These are phyloP conservation scores for Lachnellula cervina DNA, from an alignment of 2,329 filamentous ascomycete species.

Conservation along the genomic window DNA sequence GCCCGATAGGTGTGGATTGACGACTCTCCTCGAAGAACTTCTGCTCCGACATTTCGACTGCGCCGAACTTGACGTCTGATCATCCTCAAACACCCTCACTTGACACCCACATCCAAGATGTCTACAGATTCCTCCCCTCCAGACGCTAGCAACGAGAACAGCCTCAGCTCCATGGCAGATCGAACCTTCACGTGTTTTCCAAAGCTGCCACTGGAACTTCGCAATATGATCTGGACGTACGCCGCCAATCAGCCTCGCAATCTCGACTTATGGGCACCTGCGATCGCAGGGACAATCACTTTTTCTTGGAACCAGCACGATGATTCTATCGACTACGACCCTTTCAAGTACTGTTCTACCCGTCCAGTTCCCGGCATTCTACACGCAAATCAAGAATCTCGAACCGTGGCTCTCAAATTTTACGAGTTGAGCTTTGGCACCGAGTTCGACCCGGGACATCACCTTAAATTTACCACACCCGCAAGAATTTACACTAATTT, in stretches of 20 bases:
- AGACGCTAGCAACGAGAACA: background rate
- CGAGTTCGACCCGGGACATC: background rate
- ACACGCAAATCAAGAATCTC: background rate
- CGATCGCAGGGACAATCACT: background rate
- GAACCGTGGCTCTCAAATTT: background rate
- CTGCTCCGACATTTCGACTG: no score
- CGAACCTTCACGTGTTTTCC: constrained; percentile 1
- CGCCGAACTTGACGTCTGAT: no score
- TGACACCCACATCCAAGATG: no score
- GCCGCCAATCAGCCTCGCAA: constrained; percentile 4
- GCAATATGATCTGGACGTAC: constrained; percentile 1
- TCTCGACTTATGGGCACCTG: constrained; percentile 1
- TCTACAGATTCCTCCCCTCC: background rate
- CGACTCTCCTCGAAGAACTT: no score
- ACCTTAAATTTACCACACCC: background rate
- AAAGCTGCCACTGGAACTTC: constrained; percentile 1
- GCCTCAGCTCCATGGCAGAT: background rate
- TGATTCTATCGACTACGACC: background rate
- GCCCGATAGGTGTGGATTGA: no score
- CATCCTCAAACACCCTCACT: no score
- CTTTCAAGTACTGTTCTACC: background rate
- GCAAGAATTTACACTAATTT: background rate
- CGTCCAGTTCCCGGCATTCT: background rate
- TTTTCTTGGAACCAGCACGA: background rate
- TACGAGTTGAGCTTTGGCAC: background rate